phyloP scores from a whole-genome alignment of 805 yeast species.

The Zygoascus bituminiphila region DNA sequence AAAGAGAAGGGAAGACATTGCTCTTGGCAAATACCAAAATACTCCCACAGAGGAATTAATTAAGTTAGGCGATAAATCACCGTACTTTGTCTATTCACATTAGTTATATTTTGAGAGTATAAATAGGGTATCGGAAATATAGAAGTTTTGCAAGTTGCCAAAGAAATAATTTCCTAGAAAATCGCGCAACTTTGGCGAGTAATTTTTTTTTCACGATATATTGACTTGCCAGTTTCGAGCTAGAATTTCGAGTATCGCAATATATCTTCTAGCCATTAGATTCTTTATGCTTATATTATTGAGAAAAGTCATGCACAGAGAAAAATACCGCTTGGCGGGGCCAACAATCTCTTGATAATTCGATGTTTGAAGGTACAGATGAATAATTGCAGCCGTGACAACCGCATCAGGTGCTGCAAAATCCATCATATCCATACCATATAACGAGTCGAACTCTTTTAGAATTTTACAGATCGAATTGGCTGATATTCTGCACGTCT shows the following conservation, averaged over 20 bases:
- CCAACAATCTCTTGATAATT: background rate
- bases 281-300: constrained; percentile 2
- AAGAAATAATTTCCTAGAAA: no score
- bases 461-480: constrained; percentile 7
- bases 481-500: constrained; percentile 9
- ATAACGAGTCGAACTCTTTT: constrained; percentile 7
- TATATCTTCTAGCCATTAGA: constrained; percentile 2
- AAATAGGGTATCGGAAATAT: background rate
- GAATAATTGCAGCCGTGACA: constrained; percentile 13
- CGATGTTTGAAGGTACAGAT: constrained; percentile 6
- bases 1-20: constrained; percentile 23
- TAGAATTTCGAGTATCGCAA: background rate
- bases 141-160: no score
- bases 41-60: constrained; percentile 26
- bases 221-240: constrained; percentile 1
- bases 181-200: no score
- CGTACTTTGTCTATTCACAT: constrained; percentile 30
- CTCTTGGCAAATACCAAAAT: constrained; percentile 29
- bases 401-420: constrained; percentile 12
- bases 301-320: constrained; percentile 2
- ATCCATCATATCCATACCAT: constrained; percentile 11
- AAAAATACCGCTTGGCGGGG: constrained; percentile 4
- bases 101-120: background rate
- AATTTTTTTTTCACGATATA: no score
- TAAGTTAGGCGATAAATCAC: constrained; percentile 37